Conservation (phyloP, 345 rosid genomes). For the Cochlearia excelsa region DNA sequence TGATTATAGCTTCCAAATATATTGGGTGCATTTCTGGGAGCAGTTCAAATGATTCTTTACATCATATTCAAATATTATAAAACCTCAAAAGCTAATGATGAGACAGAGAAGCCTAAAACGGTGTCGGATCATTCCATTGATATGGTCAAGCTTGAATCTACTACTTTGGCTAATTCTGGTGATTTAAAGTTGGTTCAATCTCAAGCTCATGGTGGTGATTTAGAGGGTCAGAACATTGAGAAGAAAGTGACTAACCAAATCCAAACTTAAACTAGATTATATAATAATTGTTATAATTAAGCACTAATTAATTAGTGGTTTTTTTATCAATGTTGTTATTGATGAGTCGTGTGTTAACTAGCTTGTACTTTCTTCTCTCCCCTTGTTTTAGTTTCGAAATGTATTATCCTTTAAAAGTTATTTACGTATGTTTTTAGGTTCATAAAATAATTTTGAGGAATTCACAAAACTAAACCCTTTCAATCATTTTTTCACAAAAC, state of each 20-base stretch:
- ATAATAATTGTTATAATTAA: too few relatives aligned
- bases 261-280: conserved; percentile 6
- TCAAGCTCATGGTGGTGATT: conserved; percentile 26
- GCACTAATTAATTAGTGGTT: too few relatives aligned
- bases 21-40: conserved; percentile 49
- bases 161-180: conserved; percentile 18
- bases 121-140: conserved; percentile 34
- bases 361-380: too few relatives aligned
- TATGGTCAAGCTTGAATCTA: conserved; percentile 25
- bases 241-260: conserved; percentile 18
- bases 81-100: conserved; percentile 23
- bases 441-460: too few relatives aligned
- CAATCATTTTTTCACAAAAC: too few relatives aligned
- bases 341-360: too few relatives aligned
- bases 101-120: conserved; percentile 28
- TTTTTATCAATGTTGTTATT: too few relatives aligned
- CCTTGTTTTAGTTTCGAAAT: too few relatives aligned
- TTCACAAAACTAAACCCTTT: too few relatives aligned
- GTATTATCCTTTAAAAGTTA: too few relatives aligned
- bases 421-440: too few relatives aligned
- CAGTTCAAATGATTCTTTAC: conserved; percentile 52
- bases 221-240: conserved; percentile 27
- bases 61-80: conserved; percentile 42
- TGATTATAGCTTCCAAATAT: conserved; percentile 49
- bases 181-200: conserved; percentile 3